Evolutionary conservation across 2,329 filamentous ascomycete genomes (phyloP), one percentile per base, ranked within the genome.

Genomic region (Fusarium guadeloupense): DNA sequence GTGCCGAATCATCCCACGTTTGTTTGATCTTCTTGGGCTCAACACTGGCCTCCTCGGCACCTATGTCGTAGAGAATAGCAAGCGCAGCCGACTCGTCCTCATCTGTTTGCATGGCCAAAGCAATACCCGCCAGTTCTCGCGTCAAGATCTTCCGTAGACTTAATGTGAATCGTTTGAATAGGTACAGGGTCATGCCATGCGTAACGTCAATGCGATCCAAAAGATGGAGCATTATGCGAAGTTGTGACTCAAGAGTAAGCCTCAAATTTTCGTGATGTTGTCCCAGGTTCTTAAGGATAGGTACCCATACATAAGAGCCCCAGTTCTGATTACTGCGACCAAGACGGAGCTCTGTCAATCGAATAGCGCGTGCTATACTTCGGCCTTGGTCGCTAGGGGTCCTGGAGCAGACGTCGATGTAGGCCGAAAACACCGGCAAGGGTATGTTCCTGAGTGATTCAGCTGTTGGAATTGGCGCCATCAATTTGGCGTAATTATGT

Each of bases 341-440:
- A 12, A 75, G 54, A 9, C 73, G 71, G 14, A 66, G 39, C 25
- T 71, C 65, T 16, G 70, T 62, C 31, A 77, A 50, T 9, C 61
- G 62, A 39, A 77, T 71, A 13, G 71, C 73, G n/a, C 73, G 70
- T 46, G 68, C 53, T 45, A 77, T 54, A 25, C 73, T 68, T 28
- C 60, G 67, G 31, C 64, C 65, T 9, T 59, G 53, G 20, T 43
- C 57, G 10, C 55, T 50, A 6, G 62, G 64, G 19, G 67, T 64
- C 20, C 66, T 69, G 8, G 67, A 61, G 37, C 73, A 71, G 14
- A 64, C 60, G 23, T 71, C 64, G 12, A 89, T 76, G 66, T 84
- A 87, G 4, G 83, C 81, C 7, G 75, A 73, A 52, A 88, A 80
- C 2, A 81, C 53, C 2, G 68, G 56, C n/a, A 72, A 60, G 2